Evolutionary conservation across 164 flowering plant genomes (phyloP), one percentile per base, ranked within the genome.

Genomic region (Cinnamomum micranthum): DNA sequence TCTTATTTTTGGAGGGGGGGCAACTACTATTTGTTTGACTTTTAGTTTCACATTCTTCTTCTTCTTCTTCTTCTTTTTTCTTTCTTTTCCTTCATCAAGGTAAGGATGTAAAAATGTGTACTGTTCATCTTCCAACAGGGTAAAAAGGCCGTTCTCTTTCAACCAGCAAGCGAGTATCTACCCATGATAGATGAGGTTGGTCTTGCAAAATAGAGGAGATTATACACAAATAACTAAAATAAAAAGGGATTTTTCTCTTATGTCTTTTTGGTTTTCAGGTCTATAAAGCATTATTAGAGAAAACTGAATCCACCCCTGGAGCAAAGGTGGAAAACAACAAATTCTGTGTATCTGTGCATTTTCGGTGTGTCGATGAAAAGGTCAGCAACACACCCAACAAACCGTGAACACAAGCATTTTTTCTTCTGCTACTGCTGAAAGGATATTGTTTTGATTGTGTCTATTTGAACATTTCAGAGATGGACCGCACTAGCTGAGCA

Each of bases 301-400:
- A 82, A 79, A 92, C 93, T 0, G 87, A 86, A 81, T 83, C 91
- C 25, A 90, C 80, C 23, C 84, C 85, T 0, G 98, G 99, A 27
- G 90, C 96, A 3, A 91, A 70, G 28, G 97, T 95, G 55, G 99
- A 95, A 84, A 84, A 95, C 79, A 91, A 95, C 84, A 92, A 87
- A 80, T 95, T 93, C 77, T 95, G 99, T 71, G 75, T 86, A 27
- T 95, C 99, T 7, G 99, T 95, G 58, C 97, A 93, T 77, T 95
- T 79, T 60, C 88, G 99, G 3, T 84, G 96, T 71, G 97, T 95
- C 66, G 99, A 95, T 24, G 98, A 95, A 77, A 91, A 86, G 91
- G 98, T 95, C 60, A 4, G 6, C 3, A 12, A 4, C 17, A 55
- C 17, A 55, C 60, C 60, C 60, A 55, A 55, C 60, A 15, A 20